Evolutionary conservation across 164 flowering plant genomes (phyloP), one percentile per base, ranked within the genome.

Genomic region (Tetrastigma voinierianum): DNA sequence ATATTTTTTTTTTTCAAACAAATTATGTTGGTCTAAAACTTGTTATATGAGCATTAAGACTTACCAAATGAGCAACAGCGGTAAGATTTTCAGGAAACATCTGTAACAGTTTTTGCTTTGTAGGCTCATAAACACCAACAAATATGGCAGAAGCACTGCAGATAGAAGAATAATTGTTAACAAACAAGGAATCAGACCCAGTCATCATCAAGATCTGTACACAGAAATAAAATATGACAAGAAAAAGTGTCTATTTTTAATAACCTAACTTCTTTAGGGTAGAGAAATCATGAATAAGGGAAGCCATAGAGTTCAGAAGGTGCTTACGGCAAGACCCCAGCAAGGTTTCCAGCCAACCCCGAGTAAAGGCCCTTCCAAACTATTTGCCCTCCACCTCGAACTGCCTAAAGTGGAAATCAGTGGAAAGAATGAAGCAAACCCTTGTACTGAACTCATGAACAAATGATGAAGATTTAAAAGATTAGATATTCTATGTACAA

Each of bases 111-210:
- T 92, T 89, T 72, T 90, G 87, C 81, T 92, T 95, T 67, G 90
- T 66, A 62, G 97, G 99, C 78, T 95, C 98, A 78, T 95, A 92
- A 7, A 92, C 93, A 57, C 97, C 99, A 74, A 95, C 78, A 84
- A 92, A 95, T 70, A 95, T 74, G 23, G 99, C 97, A 61, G 97
- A 92, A 59, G 98, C 98, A 80, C 97, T 91, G 40, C 40, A 64
- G 21, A 76, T 46, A 56, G 7, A 60, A 72, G 24, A 62, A 67
- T n/a, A 18, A 52, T 57, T n/a, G 16, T 44, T 4, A 32, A 32
- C 40, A 1, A 32, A 32, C 40, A 32, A 7, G 40, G 40, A 32
- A 32, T 32, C 40, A 32, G 40, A 32, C 40, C 40, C 40, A 32
- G 40, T 32, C 40, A 32, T 32, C 40, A 32, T 32, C 6, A 7